Conservation (phyloP, 306 rosid species). For the Glycine soja region DNA sequence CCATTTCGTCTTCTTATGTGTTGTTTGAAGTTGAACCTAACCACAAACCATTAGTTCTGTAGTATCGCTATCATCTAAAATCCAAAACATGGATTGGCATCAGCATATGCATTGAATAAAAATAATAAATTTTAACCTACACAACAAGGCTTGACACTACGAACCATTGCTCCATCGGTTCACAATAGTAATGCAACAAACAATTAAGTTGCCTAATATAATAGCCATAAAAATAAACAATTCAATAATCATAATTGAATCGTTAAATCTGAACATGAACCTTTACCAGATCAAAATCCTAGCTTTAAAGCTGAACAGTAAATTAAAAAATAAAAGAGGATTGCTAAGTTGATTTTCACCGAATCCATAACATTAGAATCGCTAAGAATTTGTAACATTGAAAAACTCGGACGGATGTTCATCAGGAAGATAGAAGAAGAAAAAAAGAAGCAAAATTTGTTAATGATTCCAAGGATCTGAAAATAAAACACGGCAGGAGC, state of each 20-base stretch:
- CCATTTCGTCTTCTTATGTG: not conserved
- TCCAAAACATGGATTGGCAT: conserved; percentile 3
- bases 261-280: not conserved
- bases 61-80: not conserved
- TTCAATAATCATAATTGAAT: not conserved
- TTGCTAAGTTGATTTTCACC: not conserved
- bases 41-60: not conserved
- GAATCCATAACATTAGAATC: conserved; percentile 15
- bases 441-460: not conserved
- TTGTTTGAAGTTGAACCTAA: conserved; percentile 7
- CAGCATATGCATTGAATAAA: not conserved
- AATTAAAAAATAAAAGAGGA: not conserved
- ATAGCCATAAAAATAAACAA: not conserved
- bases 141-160: not conserved
- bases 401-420: conserved; percentile 15
- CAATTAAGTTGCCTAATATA: not conserved
- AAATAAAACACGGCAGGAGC: not conserved
- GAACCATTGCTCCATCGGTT: conserved; percentile 8
- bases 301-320: conserved; percentile 4
- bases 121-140: not conserved
- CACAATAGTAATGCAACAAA: not conserved
- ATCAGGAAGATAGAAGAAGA: not conserved
- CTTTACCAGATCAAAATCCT: conserved; percentile 4
- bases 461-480: conserved; percentile 25
- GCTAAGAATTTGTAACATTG: not conserved